Base-by-base conservation (phyloP, 768 basidiomycete species). In the Clavulina sp. region DNA sequence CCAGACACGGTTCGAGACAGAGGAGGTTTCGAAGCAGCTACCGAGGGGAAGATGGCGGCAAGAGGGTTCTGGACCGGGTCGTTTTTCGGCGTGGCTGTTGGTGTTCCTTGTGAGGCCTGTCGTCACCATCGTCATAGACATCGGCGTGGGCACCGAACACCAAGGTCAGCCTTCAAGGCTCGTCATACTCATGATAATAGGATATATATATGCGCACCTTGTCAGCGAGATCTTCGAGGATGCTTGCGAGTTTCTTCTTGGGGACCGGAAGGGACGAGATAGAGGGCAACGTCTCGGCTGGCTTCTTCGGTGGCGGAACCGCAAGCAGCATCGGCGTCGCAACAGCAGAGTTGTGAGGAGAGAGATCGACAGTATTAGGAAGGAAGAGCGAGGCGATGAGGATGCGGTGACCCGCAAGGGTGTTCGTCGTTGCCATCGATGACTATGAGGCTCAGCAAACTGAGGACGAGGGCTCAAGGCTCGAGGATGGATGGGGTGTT, bases 301-400 rank as follows among this genome's bases (percentile, higher is more conserved):
- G 23, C 23, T 52, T 40, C n/a, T 18, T 41, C 19, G 49, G 43
- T 26, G 41, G 47, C 28, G 41, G 34, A 23, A 54, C 32, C 41
- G 52, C 56, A 18, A 57, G 53, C n/a, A 54, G 58, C 26, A 57
- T 36, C 6, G 78, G 75, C 0, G 78, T 77, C 0, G 74, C 59
- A 0, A 74, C 73, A 13, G 66, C 62, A 0, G 77, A 76, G 38
- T 68, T 67, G 24, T 78, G 73, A 61, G 74, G 77, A 38, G 77
- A 66, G 16, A 46, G 43, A 28, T 46, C 9, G 41, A 78, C 75
- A 40, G 76, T 75, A 33, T 74, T 75, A 33, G 85, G 85, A 32
- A 87, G 76, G 62, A 88, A 86, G 53, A 87, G 77, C n/a, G 81
- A 80, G 16, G 84, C 85, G 63, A 88, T 78, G 63, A 87, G 69